These are phyloP conservation scores for Endothia cerciana DNA, from an alignment of 2,329 filamentous ascomycete genomes.

Conservation along the genomic window DNA sequence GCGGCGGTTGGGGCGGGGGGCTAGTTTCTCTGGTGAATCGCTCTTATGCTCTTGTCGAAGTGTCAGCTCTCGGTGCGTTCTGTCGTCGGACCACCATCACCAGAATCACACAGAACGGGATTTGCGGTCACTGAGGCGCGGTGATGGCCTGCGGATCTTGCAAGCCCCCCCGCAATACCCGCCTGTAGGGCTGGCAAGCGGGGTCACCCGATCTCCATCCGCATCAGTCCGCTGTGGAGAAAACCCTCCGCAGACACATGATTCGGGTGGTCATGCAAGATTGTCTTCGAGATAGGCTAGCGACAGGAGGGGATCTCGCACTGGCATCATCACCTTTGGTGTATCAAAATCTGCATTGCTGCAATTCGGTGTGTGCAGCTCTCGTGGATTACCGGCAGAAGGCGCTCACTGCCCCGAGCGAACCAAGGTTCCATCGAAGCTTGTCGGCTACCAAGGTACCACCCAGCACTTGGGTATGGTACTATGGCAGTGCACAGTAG, in stretches of 20 bases:
- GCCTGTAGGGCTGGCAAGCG: neutral
- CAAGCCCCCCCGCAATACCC: neutral
- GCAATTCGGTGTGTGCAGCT: neutral
- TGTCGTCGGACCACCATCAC: neutral
- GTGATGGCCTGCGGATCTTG: neutral
- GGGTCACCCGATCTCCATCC: neutral
- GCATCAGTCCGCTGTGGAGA: neutral
- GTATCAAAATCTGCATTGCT: conserved; percentile 6
- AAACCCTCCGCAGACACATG: neutral
- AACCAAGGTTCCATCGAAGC: neutral
- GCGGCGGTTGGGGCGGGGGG: neutral
- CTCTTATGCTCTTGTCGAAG: neutral
- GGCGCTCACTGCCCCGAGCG: no score
- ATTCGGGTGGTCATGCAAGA: neutral
- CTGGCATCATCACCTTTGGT: neutral
- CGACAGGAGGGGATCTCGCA: neutral
- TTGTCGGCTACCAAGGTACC: neutral
- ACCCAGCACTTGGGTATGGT: neutral
- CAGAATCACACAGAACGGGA: neutral
- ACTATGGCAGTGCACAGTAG: neutral
- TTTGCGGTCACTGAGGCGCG: neutral
- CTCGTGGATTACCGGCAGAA: no score
- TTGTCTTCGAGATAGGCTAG: neutral
- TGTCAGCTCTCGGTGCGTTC: neutral
- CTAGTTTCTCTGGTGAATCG: neutral